phyloP scores from a whole-genome alignment of 2,329 filamentous ascomycete species.

The Pyricularia sp. region DNA sequence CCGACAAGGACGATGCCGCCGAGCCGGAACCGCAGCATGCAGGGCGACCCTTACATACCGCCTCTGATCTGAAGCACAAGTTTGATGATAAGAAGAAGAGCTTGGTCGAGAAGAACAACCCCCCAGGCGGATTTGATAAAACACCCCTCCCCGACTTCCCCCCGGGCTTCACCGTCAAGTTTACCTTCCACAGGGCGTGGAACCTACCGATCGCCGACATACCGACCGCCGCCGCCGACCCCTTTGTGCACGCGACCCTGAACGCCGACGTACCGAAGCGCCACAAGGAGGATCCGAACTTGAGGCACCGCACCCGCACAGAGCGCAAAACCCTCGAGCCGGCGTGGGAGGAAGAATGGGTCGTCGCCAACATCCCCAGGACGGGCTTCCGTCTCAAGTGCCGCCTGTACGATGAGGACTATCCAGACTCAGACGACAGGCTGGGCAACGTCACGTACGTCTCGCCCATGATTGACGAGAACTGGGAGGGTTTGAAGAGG shows the following conservation, averaged over 20 bases:
- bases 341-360: slow-evolving; percentile 77
- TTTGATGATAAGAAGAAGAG: slow-evolving; percentile 6
- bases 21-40: neutral
- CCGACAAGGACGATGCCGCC: neutral
- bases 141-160: slow-evolving; percentile 68
- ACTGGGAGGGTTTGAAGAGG: slow-evolving; percentile 57
- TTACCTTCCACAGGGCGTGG: slow-evolving; percentile 72
- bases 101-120: slow-evolving; percentile 9
- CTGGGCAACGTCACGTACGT: slow-evolving; percentile 76
- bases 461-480: slow-evolving; percentile 47
- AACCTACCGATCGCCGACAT: slow-evolving; percentile 81
- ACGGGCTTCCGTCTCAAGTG: slow-evolving; percentile 79
- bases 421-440: slow-evolving; percentile 74
- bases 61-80: slow-evolving; percentile 5
- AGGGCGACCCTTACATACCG: neutral
- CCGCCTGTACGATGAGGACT: slow-evolving; percentile 83
- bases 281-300: slow-evolving; percentile 76
- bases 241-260: slow-evolving; percentile 71
- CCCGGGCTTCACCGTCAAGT: slow-evolving; percentile 73
- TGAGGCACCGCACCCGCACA: slow-evolving; percentile 68
- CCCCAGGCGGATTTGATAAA: slow-evolving; percentile 13
- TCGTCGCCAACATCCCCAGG: slow-evolving; percentile 76
- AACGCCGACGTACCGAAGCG: slow-evolving; percentile 59
- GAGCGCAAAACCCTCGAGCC: slow-evolving; percentile 64
- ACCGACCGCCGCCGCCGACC: slow-evolving; percentile 69